Conservation (phyloP, 495 filamentous ascomycete species). For the Entonaema liquescens region DNA sequence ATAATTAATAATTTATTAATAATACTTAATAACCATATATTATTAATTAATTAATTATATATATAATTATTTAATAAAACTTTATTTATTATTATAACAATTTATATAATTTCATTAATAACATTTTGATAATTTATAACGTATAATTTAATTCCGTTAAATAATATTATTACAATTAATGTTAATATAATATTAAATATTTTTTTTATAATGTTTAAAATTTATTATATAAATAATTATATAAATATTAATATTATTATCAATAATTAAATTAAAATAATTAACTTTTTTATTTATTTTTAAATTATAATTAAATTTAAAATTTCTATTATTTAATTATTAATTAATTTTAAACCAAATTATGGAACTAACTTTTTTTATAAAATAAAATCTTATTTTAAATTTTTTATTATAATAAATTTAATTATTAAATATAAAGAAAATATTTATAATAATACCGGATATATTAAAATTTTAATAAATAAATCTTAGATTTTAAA, state of each 20-base stretch:
- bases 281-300: not conserved
- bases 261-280: constrained; percentile 3
- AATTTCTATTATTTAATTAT: not conserved
- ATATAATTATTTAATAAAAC: not conserved
- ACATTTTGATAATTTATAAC: not conserved
- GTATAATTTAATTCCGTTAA: too few relatives aligned
- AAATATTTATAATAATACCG: not conserved
- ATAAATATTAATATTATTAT: constrained; percentile 3
- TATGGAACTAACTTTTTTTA: not conserved
- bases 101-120: not conserved
- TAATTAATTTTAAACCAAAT: not conserved
- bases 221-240: not conserved
- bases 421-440: not conserved
- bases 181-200: constrained; percentile 3
- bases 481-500: not conserved
- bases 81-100: not conserved
- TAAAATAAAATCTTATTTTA: not conserved
- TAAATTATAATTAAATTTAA: not conserved
- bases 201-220: not conserved
- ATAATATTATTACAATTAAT: not conserved
- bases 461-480: not conserved
- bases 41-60: too few relatives aligned
- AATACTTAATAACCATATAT: too few relatives aligned
- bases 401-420: constrained; percentile 3
- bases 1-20: too few relatives aligned